Evolutionary conservation across 768 basidiomycete genomes (phyloP).

Genomic region (Leccinum fibrillosum): DNA sequence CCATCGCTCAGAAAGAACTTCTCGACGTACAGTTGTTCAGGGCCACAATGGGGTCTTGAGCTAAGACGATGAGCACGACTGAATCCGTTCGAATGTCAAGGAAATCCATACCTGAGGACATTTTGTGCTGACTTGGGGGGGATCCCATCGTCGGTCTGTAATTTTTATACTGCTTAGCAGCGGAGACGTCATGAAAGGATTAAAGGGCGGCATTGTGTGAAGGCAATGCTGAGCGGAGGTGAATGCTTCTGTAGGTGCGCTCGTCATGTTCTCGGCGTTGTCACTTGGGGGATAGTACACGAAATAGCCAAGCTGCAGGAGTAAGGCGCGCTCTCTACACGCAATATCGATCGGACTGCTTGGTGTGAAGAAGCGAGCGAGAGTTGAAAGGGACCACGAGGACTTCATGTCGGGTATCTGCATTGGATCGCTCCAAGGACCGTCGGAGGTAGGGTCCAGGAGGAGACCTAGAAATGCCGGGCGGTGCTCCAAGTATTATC

Average conservation of each 20-base stretch:
- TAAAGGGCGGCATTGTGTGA: slow-evolving; percentile 23
- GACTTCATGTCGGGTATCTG: slow-evolving; percentile 38
- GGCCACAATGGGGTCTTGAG: slow-evolving; percentile 29
- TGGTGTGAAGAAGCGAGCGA: slow-evolving; percentile 32
- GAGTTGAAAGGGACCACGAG: slow-evolving; percentile 28
- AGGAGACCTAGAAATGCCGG: slow-evolving; percentile 22
- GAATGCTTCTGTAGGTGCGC: slow-evolving; percentile 21
- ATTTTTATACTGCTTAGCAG: slow-evolving; percentile 27
- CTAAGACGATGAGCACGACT: slow-evolving; percentile 17
- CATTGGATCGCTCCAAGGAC: slow-evolving; percentile 32
- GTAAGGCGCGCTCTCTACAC: slow-evolving; percentile 30
- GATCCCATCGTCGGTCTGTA: slow-evolving; percentile 13
- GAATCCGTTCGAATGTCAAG: not conserved
- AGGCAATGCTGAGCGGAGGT: slow-evolving; percentile 31
- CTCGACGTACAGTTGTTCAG: slow-evolving; percentile 41
- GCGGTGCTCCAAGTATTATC: slow-evolving; percentile 17
- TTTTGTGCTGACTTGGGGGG: slow-evolving; percentile 15
- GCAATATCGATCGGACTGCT: slow-evolving; percentile 34
- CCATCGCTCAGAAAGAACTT: not conserved
- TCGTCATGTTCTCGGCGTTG: slow-evolving; percentile 30
- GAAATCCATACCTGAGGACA: slow-evolving; percentile 20
- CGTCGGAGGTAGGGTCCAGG: slow-evolving; percentile 21
- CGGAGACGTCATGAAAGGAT: slow-evolving; percentile 20
- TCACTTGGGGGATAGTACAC: slow-evolving; percentile 26
- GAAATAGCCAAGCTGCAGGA: slow-evolving; percentile 29